Evolutionary conservation across 257 asterid genomes (phyloP).

Genomic region (Salvia rosmarinus): DNA sequence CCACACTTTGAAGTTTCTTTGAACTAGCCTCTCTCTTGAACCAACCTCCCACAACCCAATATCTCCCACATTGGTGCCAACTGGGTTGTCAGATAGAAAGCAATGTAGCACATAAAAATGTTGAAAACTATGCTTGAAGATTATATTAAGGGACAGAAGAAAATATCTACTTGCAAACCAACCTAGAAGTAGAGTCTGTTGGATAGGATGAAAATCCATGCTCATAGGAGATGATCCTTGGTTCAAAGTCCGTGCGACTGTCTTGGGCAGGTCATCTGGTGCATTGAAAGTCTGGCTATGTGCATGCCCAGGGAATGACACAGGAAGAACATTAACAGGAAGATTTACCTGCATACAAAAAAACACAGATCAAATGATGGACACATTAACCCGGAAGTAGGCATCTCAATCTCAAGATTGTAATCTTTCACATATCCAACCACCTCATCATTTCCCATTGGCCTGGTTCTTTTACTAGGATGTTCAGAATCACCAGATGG

Average conservation of each 20-base stretch:
- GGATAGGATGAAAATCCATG: conserved; percentile 96
- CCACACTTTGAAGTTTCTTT: conserved; percentile 84
- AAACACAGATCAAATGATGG: conserved; percentile 22
- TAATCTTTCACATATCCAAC: conserved; percentile 28
- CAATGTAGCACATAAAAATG: conserved; percentile 21
- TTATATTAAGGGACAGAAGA: neutral
- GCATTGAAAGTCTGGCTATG: conserved; percentile 62
- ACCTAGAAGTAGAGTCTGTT: conserved; percentile 92
- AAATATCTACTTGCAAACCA: conserved; percentile 31
- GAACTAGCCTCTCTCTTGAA: conserved; percentile 74
- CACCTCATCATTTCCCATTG: conserved; percentile 82
- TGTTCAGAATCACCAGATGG: conserved; percentile 86
- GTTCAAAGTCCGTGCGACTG: conserved; percentile 71
- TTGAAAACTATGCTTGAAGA: conserved; percentile 20
- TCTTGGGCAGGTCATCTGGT: conserved; percentile 85
- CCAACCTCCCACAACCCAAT: conserved; percentile 90
- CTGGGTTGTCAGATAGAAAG: conserved; percentile 49
- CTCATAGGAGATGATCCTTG: conserved; percentile 97
- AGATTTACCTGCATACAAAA: conserved; percentile 57
- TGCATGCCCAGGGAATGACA: conserved; percentile 70
- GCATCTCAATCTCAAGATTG: conserved; percentile 2
- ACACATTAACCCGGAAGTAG: neutral
- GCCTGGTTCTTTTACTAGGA: conserved; percentile 72
- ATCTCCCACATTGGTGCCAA: conserved; percentile 93
- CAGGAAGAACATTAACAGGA: conserved; percentile 78